Conservation (phyloP, 73 alveolate genomes). For the Breviolum minutum region DNA sequence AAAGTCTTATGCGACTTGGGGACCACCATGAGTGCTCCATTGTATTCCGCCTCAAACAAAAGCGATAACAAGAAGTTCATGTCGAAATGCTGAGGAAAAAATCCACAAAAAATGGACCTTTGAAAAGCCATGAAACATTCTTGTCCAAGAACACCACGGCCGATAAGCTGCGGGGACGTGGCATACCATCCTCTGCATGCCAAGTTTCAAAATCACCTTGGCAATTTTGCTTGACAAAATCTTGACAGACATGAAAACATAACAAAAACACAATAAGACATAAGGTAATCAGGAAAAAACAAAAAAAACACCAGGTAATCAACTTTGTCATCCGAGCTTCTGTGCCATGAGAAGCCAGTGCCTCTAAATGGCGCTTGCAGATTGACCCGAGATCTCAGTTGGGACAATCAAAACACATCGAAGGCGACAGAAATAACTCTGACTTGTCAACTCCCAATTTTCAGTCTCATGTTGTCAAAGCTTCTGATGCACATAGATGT, state of each 20-base stretch:
- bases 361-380: slow-evolving; percentile 86
- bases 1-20: slow-evolving; percentile 65
- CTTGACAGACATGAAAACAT: neutral
- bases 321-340: neutral
- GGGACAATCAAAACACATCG: neutral
- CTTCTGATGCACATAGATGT: slow-evolving; percentile 68
- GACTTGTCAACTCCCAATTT: neutral
- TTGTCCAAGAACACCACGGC: slow-evolving; percentile 60
- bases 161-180: slow-evolving; percentile 61
- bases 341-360: slow-evolving; percentile 90
- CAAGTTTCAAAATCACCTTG: slow-evolving; percentile 85
- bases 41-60: slow-evolving; percentile 41
- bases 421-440: neutral
- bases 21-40: slow-evolving; percentile 63
- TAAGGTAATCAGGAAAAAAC: too few species aligned
- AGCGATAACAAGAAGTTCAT: neutral
- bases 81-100: too few species aligned
- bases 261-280: neutral
- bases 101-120: neutral
- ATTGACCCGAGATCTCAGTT: slow-evolving; percentile 56
- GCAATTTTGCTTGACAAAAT: neutral
- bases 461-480: neutral
- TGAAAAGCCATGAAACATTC: neutral
- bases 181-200: slow-evolving; percentile 94
- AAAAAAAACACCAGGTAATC: neutral